Base-by-base conservation (phyloP, 495 filamentous ascomycete genomes). In the Xylaria intraflava region DNA sequence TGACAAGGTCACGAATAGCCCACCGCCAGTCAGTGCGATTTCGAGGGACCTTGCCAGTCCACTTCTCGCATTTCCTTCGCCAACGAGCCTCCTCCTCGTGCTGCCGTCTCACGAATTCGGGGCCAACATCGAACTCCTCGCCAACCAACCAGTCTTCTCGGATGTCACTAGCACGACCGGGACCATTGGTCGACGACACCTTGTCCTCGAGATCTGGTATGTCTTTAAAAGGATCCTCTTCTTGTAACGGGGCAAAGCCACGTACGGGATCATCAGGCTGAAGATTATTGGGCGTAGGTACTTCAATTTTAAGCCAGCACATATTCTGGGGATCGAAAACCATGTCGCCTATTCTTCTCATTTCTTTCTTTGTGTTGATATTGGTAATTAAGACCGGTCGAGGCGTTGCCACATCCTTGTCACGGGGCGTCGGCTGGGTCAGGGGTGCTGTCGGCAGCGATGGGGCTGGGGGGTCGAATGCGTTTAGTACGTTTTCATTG, bases 101-200 rank as follows among this genome's bases (percentile, higher is more conserved):
- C 67, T 96, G 92, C 35, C 89, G 79, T 57, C 83, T 79, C 44
- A 97, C 85, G 64, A 96, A 98, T 69, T 90, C 88, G 5, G 94
- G 94, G 1, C 93, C 93, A 42, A 98, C 87, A 67, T 98, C 93
- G 64, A 97, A 98, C 67, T 97, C 93, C 68, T 98, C 93, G 11
- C 89, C 90, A 23, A 94, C 88, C 26, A 89, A 78, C 79, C 86
- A 88, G 61, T 90, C 86, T 53, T 90, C 86, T 49, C 81, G 78
- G 51, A 85, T 71, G 51, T 83, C 82, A 55, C 74, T 73, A 53
- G 62, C 62, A 6, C 74, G 60, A 47, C 74, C 64, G 42, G 62
- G 48, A 36, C 72, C 55, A 46, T 64, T 43, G 54, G 66, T 71
- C 41, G 62, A 62, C 14, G 70, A 67, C 10, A 76, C 77, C 50